Evolutionary conservation across 108 stramenopile species (phyloP), one percentile per base, ranked within the genome.

Genomic region (Conticribra weissflogii): DNA sequence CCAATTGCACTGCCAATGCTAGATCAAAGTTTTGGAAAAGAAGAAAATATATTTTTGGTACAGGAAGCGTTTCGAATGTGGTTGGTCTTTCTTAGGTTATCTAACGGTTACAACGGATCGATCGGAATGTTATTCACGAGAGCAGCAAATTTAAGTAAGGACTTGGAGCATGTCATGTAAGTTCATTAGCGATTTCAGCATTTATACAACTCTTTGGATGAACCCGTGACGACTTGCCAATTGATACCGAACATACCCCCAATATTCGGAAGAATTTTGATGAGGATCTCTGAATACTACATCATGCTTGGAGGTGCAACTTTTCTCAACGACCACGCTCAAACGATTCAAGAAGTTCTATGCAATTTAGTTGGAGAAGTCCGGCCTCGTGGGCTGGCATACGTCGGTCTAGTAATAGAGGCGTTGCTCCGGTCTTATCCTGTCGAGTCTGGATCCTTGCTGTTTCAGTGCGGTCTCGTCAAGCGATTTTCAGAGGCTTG

Each of bases 111-210:
- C 51, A 31, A 63, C 30, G 27, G 30, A 22, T 28, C 44, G 16
- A n/a, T 82, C 8, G 72, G 72, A 14, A 74, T 34, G 23, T 51
- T 82, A 3, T 82, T 74, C 30, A 25, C 59, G 36, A 57, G 76
- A 32, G 71, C 60, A 19, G 54, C 27, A 32, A 73, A 54, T 14
- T 54, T 74, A 28, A 71, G 56, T 54, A 74, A 58, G 33, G 81
- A 82, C 57, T 63, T 82, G 59, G 81, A 82, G 27, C 72, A 82
- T 65, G 55, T 82, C 16, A 66, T 61, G 78, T 78, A 71, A 72
- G 76, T 45, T 7, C 19, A 14, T 29, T 45, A 15, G 19, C 15
- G 19, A 44, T 46, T 17, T 17, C n/a, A n/a, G n/a, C n/a, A n/a
- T n/a, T n/a, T n/a, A n/a, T n/a, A n/a, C n/a, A n/a, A n/a, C n/a